Base-by-base conservation (phyloP, 2,329 filamentous ascomycete genomes). In the Alternaria dauci region DNA sequence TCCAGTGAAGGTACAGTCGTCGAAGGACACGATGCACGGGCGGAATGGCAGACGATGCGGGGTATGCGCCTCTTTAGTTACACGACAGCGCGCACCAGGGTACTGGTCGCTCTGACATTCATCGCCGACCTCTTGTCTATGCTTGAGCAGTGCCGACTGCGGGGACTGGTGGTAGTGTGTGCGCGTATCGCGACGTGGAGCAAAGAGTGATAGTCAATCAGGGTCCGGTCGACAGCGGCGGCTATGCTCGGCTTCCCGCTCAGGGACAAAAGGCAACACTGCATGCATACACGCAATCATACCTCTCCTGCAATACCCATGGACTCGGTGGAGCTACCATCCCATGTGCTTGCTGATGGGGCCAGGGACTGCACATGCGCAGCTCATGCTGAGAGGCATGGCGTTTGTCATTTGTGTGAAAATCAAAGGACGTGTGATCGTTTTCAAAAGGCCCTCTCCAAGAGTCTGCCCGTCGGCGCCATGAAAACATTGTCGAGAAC, bases 161-260 rank as follows among this genome's bases (percentile, higher is more conserved):
- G 26, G 36, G 36, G 30, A 39, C 26, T 44, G 50, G 14, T 43
- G 48, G 30, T 48, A 34, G 48, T 30, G 44, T 28, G 42, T 26
- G 62, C 58, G 62, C 64, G 43, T 67, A 61, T 59, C 62, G 59
- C 55, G 61, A 59, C 39, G 26, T 55, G 42, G 41, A 57, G 39
- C 50, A 51, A 55, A 50, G 43, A 41, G 39, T 38, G 51, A 52
- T 44, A 39, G 46, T 25, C 6, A 34, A 34, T 38, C 59, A 62
- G 59, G 59, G 50, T 51, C 56, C 42, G 30, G 38, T 60, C 52
- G 52, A 44, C 56, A 47, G 59, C 62, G 54, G 61, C 66, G 67
- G 66, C 60, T 70, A 71, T 52, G 59, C 57, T 66, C 68, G 65
- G 66, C 60, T 62, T 64, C 44, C 56, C 46, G 46, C 28, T 59